phyloP scores from a whole-genome alignment of 345 rosid genomes.

The Cardamine chenopodiifolia region DNA sequence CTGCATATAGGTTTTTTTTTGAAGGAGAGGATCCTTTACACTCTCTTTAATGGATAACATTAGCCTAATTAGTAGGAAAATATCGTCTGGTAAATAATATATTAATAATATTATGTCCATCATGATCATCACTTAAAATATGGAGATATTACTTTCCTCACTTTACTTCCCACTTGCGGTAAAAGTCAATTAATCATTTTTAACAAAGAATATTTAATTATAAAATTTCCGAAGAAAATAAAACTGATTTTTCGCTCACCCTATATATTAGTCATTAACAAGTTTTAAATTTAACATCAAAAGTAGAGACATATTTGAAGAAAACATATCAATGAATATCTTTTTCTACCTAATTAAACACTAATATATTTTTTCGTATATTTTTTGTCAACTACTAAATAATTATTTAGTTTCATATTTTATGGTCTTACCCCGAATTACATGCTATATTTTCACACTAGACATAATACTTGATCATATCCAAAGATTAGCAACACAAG shows the following conservation, averaged over 20 bases:
- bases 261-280: background rate
- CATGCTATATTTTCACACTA: background rate
- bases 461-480: background rate
- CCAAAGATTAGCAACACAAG: background rate
- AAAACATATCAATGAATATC: background rate
- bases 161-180: slow-evolving; percentile 34
- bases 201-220: background rate
- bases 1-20: background rate
- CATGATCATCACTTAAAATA: slow-evolving; percentile 29
- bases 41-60: slow-evolving; percentile 4
- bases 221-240: background rate
- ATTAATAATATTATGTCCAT: slow-evolving; percentile 16
- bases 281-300: slow-evolving; percentile 2
- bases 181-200: slow-evolving; percentile 27
- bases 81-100: background rate
- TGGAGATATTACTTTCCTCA: slow-evolving; percentile 21
- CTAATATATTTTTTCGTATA: background rate
- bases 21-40: background rate
- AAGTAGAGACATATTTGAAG: background rate
- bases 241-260: background rate
- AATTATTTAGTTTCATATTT: background rate
- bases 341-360: background rate
- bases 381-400: background rate
- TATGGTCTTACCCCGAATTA: background rate
- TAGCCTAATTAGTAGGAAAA: slow-evolving; percentile 7